Base-by-base conservation (phyloP, 2,329 filamentous ascomycete species). In the Capronia americana region DNA sequence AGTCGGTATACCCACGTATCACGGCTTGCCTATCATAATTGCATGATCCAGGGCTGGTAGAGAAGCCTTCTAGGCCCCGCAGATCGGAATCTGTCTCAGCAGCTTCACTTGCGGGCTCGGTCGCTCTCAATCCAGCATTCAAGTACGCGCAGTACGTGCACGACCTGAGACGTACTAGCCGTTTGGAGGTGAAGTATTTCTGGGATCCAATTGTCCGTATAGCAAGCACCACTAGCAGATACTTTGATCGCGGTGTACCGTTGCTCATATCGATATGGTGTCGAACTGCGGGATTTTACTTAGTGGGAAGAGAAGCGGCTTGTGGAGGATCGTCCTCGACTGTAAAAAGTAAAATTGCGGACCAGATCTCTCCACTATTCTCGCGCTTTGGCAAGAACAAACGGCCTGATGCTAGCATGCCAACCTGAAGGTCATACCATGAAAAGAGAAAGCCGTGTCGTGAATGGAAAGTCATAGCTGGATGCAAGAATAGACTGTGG, bases 101-200 rank as follows among this genome's bases (percentile, higher is more conserved):
- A n/a, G 17, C 17, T 8, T 28, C n/a, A 23, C 28, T 30, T 41
- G 24, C 20, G 26, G 10, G 26, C 23, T 61, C 20, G 58, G 55
- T 30, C 30, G 20, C 20, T 61, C 48, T 53, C 32, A 17, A 38
- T 46, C 48, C 48, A 61, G 48, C 26, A 20, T 44, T 30, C 14
- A 20, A 23, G 32, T 48, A 61, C 58, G 58, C 28, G 30, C 23
- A 20, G 46, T 11, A 6, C 6, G 28, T 46, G 48, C 30, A 17
- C 48, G 1, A 20, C 28, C 30, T 46, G 48, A 54, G 53, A 17
- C 46, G 58, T 23, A 14, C 30, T 6, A 24, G 2, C 10, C 6
- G 11, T 30, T 44, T 10, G 53, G n/a, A 28, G 14, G 10, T 30
- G 53, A 30, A 17, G 3, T 44, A n/a, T n/a, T 8, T n/a, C 17